Conservation (phyloP, 2,329 filamentous ascomycete genomes). For the Aspergillus jensenii region DNA sequence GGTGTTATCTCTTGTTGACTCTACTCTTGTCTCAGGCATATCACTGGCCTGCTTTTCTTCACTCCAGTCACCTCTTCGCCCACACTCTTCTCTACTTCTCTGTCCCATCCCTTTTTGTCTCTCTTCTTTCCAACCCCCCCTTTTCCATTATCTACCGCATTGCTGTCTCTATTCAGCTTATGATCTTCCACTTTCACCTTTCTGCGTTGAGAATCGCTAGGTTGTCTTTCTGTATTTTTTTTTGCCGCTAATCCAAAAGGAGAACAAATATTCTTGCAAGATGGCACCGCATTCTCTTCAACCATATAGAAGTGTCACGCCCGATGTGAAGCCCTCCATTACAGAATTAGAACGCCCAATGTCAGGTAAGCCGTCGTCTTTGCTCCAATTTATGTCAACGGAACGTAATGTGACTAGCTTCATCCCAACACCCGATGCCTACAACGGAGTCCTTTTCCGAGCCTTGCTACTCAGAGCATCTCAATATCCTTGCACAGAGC, state of each 20-base stretch:
- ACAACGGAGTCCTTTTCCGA: not conserved
- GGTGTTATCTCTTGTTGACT: not conserved
- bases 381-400: not conserved
- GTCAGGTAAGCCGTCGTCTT: not conserved
- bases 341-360: not conserved
- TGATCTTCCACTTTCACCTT: not conserved
- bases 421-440: not conserved
- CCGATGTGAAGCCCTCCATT: not conserved
- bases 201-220: not conserved
- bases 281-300: no score
- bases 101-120: not conserved
- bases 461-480: conserved; percentile 16
- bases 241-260: not conserved
- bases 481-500: conserved; percentile 29
- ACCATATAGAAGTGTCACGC: not conserved
- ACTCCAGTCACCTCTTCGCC: not conserved
- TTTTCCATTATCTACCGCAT: not conserved
- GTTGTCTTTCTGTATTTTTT: not conserved
- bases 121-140: not conserved
- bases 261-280: not conserved
- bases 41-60: not conserved
- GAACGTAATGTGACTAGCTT: conserved; percentile 2
- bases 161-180: not conserved
- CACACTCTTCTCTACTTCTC: not conserved
- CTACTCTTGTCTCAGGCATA: not conserved